phyloP scores from a whole-genome alignment of 75 land plant species.

The Ceratopteris richardii region DNA sequence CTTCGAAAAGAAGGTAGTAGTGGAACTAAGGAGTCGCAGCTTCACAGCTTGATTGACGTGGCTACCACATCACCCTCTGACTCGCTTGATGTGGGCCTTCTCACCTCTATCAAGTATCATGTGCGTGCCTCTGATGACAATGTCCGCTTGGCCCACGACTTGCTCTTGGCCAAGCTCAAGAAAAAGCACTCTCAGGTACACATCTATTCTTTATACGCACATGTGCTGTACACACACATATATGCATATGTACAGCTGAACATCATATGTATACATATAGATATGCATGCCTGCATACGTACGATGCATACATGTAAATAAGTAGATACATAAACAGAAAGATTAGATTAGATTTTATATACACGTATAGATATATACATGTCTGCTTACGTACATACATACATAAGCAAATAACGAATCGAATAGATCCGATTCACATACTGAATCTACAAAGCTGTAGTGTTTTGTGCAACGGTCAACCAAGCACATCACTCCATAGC shows the following conservation, averaged over 20 bases:
- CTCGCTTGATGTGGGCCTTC: slow-evolving; percentile 48
- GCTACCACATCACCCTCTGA: slow-evolving; percentile 57
- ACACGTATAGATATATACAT: too few species aligned
- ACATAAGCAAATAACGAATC: too few species aligned
- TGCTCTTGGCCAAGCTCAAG: slow-evolving; percentile 65
- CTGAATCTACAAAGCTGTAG: too few species aligned
- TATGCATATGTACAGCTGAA: too few species aligned
- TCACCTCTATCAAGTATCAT: slow-evolving; percentile 56
- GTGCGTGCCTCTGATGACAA: slow-evolving; percentile 68
- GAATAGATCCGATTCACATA: too few species aligned
- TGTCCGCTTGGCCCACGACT: slow-evolving; percentile 50
- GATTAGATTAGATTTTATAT: too few species aligned
- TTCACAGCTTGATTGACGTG: slow-evolving; percentile 42
- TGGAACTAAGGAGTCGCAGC: slow-evolving; percentile 2
- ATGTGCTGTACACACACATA: neutral
- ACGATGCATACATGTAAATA: neutral
- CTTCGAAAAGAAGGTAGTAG: too few species aligned
- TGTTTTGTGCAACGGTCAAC: too few species aligned
- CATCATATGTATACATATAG: too few species aligned
- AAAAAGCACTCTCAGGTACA: slow-evolving; percentile 72
- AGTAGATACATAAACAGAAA: neutral
- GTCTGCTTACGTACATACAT: too few species aligned
- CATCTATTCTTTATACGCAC: neutral
- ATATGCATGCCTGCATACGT: neutral
- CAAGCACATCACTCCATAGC: too few species aligned